Evolutionary conservation across 1,139 yeast species (phyloP).

Genomic region (Suhomyces coccinellae): DNA sequence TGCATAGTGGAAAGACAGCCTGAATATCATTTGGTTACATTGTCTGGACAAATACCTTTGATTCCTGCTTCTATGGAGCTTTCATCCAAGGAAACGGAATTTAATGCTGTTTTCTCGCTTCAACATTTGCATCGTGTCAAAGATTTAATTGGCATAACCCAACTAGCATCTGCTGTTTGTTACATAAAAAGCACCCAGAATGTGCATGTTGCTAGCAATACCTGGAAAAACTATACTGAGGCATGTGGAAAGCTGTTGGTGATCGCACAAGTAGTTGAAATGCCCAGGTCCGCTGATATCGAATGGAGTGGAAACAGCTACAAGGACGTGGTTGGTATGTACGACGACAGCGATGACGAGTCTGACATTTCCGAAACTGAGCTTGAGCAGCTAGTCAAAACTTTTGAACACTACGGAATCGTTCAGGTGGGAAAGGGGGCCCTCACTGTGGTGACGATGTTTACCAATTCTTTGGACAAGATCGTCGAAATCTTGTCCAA

Average conservation of each 20-base stretch:
- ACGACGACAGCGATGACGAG: slow-evolving; percentile 45
- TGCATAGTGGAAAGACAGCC: slow-evolving; percentile 50
- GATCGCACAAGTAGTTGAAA: slow-evolving; percentile 56
- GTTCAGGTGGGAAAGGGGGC: slow-evolving; percentile 9
- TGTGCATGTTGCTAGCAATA: slow-evolving; percentile 28
- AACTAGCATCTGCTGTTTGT: slow-evolving; percentile 53
- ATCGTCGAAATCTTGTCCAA: slow-evolving; percentile 11
- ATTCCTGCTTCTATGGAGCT: slow-evolving; percentile 69
- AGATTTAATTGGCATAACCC: slow-evolving; percentile 47
- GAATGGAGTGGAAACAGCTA: slow-evolving; percentile 77
- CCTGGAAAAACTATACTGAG: slow-evolving; percentile 40
- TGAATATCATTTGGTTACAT: slow-evolving; percentile 49
- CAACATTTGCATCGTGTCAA: slow-evolving; percentile 75
- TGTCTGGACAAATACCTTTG: slow-evolving; percentile 94
- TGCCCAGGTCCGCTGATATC: slow-evolving; percentile 70
- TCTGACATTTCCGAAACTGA: slow-evolving; percentile 13
- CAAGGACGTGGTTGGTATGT: slow-evolving; percentile 34
- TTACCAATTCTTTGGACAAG: slow-evolving; percentile 19
- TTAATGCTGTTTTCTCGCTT: slow-evolving; percentile 54
- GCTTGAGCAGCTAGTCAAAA: background rate
- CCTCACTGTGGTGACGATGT: slow-evolving; percentile 13
- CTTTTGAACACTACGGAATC: slow-evolving; percentile 4
- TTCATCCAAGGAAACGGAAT: slow-evolving; percentile 20
- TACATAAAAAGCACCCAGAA: slow-evolving; percentile 43
- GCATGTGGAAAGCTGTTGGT: slow-evolving; percentile 33